These are phyloP conservation scores for Aegilops tauschii DNA, from an alignment of 176 grass and related monocot species.

Conservation along the genomic window DNA sequence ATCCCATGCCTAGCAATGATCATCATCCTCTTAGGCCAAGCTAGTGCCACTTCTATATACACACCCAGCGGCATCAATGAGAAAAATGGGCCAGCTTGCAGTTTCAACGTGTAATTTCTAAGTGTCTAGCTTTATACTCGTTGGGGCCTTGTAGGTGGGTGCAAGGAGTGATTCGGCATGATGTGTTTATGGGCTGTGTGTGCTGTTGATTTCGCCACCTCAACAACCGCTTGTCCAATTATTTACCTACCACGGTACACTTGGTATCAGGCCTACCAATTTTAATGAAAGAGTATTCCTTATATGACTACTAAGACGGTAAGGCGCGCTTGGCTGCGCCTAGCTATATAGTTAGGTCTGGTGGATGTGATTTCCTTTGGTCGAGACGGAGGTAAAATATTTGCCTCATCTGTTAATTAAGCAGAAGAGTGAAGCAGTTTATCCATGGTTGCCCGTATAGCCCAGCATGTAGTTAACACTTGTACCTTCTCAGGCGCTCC, in stretches of 20 bases:
- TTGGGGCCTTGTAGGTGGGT: not conserved
- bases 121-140: not conserved
- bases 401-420: too few relatives aligned
- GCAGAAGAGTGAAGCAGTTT: too few relatives aligned
- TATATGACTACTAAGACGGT: too few relatives aligned
- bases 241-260: not conserved
- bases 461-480: too few relatives aligned
- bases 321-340: too few relatives aligned
- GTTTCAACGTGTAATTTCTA: not conserved
- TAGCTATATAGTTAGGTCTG: too few relatives aligned
- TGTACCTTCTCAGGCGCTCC: too few relatives aligned
- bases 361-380: too few relatives aligned
- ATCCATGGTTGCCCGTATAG: too few relatives aligned
- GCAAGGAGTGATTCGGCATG: not conserved
- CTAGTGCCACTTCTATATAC: not conserved
- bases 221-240: not conserved
- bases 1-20: not conserved
- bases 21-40: not conserved
- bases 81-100: not conserved
- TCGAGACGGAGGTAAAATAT: too few relatives aligned
- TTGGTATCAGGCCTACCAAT: not conserved
- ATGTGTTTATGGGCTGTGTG: not conserved
- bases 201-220: not conserved
- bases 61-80: not conserved
- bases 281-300: too few relatives aligned